phyloP scores from a whole-genome alignment of 1,284 basidiomycete species.

The Cutaneotrichosporon cyanovorans region DNA sequence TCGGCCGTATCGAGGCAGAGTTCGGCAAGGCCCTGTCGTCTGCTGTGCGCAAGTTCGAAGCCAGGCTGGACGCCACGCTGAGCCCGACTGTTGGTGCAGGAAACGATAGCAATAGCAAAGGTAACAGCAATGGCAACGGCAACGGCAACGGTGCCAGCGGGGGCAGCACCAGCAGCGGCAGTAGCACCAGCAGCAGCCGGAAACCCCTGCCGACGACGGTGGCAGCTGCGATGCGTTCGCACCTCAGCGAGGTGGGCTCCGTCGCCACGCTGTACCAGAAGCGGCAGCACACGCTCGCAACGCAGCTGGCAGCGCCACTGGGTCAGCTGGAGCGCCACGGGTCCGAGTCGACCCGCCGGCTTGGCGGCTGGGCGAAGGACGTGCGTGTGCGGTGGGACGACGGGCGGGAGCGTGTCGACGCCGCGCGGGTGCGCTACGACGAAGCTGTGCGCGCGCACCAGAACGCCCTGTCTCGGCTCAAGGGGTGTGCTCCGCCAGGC shows the following conservation, averaged over 20 bases:
- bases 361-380: constrained; percentile 16
- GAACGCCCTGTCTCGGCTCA: constrained; percentile 7
- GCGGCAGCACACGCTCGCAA: constrained; percentile 7
- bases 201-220: constrained; percentile 12
- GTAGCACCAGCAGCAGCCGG: no score
- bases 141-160: no score
- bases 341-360: constrained; percentile 9
- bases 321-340: constrained; percentile 10
- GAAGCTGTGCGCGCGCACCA: constrained; percentile 10
- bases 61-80: constrained; percentile 6
- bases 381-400: constrained; percentile 15
- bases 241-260: constrained; percentile 11
- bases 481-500: constrained; percentile 7
- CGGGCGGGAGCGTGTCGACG: constrained; percentile 15
- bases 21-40: constrained; percentile 13
- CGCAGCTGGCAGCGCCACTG: constrained; percentile 17
- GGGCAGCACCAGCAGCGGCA: no score
- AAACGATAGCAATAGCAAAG: no score
- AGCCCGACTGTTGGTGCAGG: constrained; percentile 5
- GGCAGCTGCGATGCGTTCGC: constrained; percentile 9
- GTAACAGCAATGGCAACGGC: no score
- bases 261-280: constrained; percentile 15
- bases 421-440: constrained; percentile 14
- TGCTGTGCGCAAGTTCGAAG: constrained; percentile 17
- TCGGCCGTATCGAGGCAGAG: constrained; percentile 16